Conservation (phyloP, 2,329 filamentous ascomycete species). For the Talaromyces sp. region DNA sequence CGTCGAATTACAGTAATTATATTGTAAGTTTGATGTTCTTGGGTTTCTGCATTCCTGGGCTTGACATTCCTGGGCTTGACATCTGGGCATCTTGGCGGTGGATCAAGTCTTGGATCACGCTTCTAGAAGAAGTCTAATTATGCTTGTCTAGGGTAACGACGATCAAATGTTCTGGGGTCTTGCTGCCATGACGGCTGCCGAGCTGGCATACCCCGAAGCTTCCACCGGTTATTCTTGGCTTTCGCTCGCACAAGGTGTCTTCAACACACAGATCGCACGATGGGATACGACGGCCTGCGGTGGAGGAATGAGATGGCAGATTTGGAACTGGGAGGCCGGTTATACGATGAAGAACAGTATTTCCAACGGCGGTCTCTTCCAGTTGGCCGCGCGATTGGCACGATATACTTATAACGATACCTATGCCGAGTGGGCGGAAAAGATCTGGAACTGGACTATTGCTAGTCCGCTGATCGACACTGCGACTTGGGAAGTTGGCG, state of each 20-base stretch:
- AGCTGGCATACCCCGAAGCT: constrained; percentile 41
- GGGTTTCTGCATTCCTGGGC: not conserved
- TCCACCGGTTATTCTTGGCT: constrained; percentile 34
- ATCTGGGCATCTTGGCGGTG: not conserved
- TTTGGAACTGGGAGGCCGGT: constrained; percentile 72
- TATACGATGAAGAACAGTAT: constrained; percentile 82
- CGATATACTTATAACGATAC: constrained; percentile 63
- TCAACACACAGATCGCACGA: constrained; percentile 66
- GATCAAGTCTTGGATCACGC: not conserved
- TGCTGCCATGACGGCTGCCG: constrained; percentile 57
- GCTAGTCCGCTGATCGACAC: constrained; percentile 24
- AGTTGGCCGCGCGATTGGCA: constrained; percentile 74
- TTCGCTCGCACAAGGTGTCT: constrained; percentile 67
- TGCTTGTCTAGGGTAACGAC: constrained; percentile 51
- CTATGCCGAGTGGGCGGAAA: constrained; percentile 62
- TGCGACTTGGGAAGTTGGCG: constrained; percentile 26
- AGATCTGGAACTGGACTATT: constrained; percentile 63
- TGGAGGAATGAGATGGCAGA: constrained; percentile 79
- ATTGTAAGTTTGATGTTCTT: constrained; percentile 11
- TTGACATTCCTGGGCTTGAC: not conserved
- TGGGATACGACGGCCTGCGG: constrained; percentile 69
- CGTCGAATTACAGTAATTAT: constrained; percentile 37
- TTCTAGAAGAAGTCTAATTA: constrained; percentile 6
- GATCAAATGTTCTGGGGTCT: constrained; percentile 61
- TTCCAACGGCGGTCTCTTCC: constrained; percentile 77